Conservation (phyloP, 2,329 filamentous ascomycete genomes). For the Fusarium subtropicale region DNA sequence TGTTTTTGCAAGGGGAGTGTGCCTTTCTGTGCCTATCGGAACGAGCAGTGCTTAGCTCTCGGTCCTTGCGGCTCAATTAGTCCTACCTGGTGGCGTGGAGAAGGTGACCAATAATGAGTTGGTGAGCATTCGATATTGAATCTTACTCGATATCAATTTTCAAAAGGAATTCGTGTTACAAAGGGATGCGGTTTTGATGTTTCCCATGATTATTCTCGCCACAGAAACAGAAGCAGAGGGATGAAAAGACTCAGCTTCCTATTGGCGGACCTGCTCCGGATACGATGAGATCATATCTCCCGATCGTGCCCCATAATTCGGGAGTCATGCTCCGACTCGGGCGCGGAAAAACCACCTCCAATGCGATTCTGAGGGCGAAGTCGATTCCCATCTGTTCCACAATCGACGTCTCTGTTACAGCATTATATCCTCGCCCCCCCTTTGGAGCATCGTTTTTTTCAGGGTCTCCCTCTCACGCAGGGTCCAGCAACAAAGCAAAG, state of each 20-base stretch:
- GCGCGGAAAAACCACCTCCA: constrained; percentile 11
- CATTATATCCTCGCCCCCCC: background rate
- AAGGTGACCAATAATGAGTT: background rate
- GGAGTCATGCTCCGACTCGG: background rate
- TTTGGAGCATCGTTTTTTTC: constrained; percentile 11
- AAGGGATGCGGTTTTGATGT: background rate
- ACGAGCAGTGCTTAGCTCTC: background rate
- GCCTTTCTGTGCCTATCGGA: background rate
- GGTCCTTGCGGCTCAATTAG: background rate
- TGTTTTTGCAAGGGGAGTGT: background rate
- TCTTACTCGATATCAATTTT: background rate
- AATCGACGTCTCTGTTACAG: constrained; percentile 27
- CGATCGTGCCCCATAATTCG: background rate
- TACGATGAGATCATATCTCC: background rate
- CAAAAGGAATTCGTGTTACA: background rate
- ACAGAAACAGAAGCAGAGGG: background rate
- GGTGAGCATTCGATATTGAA: background rate
- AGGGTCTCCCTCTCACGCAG: constrained; percentile 24
- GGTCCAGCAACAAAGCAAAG: background rate
- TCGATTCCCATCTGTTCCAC: background rate
- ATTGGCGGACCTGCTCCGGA: constrained; percentile 30
- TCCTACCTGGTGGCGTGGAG: background rate
- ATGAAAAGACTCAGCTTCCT: background rate
- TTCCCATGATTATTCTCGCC: background rate
- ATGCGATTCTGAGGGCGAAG: background rate